These are phyloP conservation scores for Penicillium antarcticum DNA, from an alignment of 495 filamentous ascomycete genomes.

Conservation along the genomic window DNA sequence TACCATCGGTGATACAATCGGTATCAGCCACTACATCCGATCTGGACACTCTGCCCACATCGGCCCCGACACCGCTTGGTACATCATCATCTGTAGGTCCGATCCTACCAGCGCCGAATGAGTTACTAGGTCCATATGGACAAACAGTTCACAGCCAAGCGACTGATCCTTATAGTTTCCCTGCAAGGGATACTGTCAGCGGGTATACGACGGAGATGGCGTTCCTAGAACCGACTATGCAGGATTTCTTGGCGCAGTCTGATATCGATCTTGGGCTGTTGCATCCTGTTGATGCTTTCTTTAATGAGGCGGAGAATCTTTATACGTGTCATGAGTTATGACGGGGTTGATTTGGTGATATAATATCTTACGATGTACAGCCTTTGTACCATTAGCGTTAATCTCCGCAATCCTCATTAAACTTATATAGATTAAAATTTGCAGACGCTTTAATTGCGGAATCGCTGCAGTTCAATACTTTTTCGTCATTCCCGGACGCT, in stretches of 20 bases:
- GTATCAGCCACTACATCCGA: background rate
- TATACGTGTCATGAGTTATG: slow-evolving; percentile 35
- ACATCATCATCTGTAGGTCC: background rate
- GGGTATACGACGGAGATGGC: slow-evolving; percentile 45
- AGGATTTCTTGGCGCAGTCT: slow-evolving; percentile 43
- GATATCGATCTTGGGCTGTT: slow-evolving; percentile 40
- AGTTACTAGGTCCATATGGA: background rate
- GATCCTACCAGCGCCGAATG: slow-evolving; percentile 2
- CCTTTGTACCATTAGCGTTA: too few species aligned
- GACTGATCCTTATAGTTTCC: slow-evolving; percentile 10
- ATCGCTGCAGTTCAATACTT: too few species aligned
- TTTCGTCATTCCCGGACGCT: too few species aligned
- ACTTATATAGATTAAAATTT: too few species aligned
- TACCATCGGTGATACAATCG: too few species aligned
- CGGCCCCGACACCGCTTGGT: background rate
- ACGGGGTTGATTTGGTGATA: background rate
- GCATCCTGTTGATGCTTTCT: slow-evolving; percentile 41
- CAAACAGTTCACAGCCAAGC: background rate
- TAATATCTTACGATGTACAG: background rate
- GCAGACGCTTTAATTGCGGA: too few species aligned
- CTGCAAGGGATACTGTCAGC: slow-evolving; percentile 9
- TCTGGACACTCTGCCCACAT: background rate
- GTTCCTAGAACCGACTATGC: slow-evolving; percentile 45
- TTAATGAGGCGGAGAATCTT: slow-evolving; percentile 36
- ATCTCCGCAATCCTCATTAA: too few species aligned